Percentiles rank a stretch among this genome's conserved stretches.
Evolutionary conservation across 108 stramenopile species (phyloP).

Genomic region (Nitzschia sp.): DNA sequence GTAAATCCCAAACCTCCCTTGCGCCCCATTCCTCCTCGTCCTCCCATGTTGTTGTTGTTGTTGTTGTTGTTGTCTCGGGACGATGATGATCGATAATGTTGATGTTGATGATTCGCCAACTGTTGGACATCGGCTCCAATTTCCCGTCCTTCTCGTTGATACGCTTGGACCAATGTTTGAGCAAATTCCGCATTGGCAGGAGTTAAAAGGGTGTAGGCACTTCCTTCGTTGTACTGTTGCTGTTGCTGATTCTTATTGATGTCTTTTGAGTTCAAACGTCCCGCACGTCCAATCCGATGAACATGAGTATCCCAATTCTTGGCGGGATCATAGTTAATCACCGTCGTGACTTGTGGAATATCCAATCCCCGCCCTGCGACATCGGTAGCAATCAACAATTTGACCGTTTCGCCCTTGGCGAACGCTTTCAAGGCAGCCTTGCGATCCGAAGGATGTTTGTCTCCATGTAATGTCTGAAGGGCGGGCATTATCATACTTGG

Average conservation of each 20-base stretch:
- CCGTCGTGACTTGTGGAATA: slow-evolving; percentile 87
- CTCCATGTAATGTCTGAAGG: slow-evolving; percentile 95
- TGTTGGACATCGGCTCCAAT: slow-evolving; percentile 47
- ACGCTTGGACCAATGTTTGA: slow-evolving; percentile 52
- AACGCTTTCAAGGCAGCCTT: slow-evolving; percentile 90
- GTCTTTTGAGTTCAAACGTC: slow-evolving; percentile 90
- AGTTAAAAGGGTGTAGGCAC: slow-evolving; percentile 78
- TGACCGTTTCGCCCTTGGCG: slow-evolving; percentile 63
- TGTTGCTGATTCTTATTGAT: no score
- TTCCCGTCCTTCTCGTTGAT: slow-evolving; percentile 68
- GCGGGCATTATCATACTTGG: neutral
- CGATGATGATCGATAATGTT: no score
- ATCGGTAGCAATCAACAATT: slow-evolving; percentile 96
- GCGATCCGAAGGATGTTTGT: slow-evolving; percentile 92
- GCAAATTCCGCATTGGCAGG: slow-evolving; percentile 77
- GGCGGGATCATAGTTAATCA: slow-evolving; percentile 94
- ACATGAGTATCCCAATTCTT: slow-evolving; percentile 92
- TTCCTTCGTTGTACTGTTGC: slow-evolving; percentile 63
- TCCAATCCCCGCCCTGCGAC: slow-evolving; percentile 98
- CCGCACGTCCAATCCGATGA: slow-evolving; percentile 96
- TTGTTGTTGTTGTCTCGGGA: no score
- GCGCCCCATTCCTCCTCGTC: neutral
- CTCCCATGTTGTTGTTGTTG: slow-evolving; percentile 3
- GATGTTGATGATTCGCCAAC: slow-evolving; percentile 33
- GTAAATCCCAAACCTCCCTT: slow-evolving; percentile 2